A percentile compares a stretch with the other conserved stretches of the same genome.
Conservation (phyloP, 176 grass and related monocot genomes). For the Zea luxurians region DNA sequence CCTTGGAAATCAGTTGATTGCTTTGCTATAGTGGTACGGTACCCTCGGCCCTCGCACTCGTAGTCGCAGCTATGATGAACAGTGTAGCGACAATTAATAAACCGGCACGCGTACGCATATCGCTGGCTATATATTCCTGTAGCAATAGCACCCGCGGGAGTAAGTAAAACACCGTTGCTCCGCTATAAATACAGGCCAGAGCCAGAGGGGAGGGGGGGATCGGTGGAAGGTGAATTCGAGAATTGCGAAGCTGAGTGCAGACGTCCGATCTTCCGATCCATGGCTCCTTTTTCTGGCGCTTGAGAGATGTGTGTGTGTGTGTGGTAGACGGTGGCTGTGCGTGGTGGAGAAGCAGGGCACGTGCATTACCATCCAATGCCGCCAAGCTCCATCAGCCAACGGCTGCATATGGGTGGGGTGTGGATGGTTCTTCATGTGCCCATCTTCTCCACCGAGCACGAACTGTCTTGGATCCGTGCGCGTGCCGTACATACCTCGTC, state of each 20-base stretch:
- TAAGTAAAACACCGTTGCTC: background rate
- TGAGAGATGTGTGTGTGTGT: background rate
- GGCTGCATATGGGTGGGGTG: background rate
- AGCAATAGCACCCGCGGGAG: background rate
- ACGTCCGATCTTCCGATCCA: background rate
- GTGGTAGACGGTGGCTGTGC: slow-evolving; percentile 45
- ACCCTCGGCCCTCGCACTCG: no score
- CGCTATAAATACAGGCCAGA: slow-evolving; percentile 34
- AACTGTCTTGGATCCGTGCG: slow-evolving; percentile 33
- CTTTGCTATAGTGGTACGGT: no score
- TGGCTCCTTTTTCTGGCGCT: slow-evolving; percentile 4
- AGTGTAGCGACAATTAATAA: slow-evolving; percentile 4
- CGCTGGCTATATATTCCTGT: background rate
- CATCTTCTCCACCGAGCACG: slow-evolving; percentile 74
- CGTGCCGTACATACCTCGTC: background rate
- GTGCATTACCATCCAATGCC: slow-evolving; percentile 68
- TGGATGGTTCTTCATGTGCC: slow-evolving; percentile 82
- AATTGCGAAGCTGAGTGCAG: background rate
- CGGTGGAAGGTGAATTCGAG: background rate
- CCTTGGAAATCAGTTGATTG: no score
- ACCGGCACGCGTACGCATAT: slow-evolving; percentile 14
- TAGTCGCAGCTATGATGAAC: background rate
- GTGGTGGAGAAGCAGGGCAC: slow-evolving; percentile 90
- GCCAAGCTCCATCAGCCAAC: background rate
- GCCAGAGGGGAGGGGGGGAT: no score